Evolutionary conservation across 2,329 filamentous ascomycete species (phyloP), one percentile per base, ranked within the genome.

Genomic region (Paecilomyces fulvus): DNA sequence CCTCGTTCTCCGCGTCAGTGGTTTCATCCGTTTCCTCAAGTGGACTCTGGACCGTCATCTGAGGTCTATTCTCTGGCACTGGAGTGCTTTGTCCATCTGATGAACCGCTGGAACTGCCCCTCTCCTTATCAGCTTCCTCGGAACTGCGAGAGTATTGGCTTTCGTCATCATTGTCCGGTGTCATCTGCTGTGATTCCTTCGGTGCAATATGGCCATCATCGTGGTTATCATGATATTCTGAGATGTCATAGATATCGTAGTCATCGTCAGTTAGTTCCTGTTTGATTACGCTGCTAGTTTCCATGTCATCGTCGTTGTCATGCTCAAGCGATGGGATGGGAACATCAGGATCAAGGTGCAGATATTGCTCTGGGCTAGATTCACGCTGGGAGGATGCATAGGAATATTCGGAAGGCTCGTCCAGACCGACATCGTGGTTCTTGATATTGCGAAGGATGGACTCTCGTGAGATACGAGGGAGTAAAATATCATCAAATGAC

Each of bases 401-500:
- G 37, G 9, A 85, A 3, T 83, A 85, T 64, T 87, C 83, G 63
- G 82, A 81, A 60, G 83, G 86, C 56, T 85, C 82, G 3, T 85
- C 83, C 55, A 84, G 79, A 57, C 78, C 74, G 56, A 76, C 70
- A 71, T 89, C 73, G 87, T 88, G 63, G 33, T 70, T 73, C 69
- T 94, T 90, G 55, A 96, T 87, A 60, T 92, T 90, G 54, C 89
- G 86, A 64, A 97, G 78, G 63, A 97, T 97, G 0, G 92, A 96
- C 70, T 97, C 94, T 37, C 92, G 84, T 8, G 92, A 96, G 67
- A 97, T 95, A 55, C 87, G 87, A 10, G 88, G 81, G 17, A 85
- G 80, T 74, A 54, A 81, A 80, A 63, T 86, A 70, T 88, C 84
- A 50, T 82, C 83, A 49, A 85, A 67, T 1, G 80, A 79, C 55